Evolutionary conservation across 768 basidiomycete genomes (phyloP), one percentile per base, ranked within the genome.

Genomic region (Peribolospora baueri): DNA sequence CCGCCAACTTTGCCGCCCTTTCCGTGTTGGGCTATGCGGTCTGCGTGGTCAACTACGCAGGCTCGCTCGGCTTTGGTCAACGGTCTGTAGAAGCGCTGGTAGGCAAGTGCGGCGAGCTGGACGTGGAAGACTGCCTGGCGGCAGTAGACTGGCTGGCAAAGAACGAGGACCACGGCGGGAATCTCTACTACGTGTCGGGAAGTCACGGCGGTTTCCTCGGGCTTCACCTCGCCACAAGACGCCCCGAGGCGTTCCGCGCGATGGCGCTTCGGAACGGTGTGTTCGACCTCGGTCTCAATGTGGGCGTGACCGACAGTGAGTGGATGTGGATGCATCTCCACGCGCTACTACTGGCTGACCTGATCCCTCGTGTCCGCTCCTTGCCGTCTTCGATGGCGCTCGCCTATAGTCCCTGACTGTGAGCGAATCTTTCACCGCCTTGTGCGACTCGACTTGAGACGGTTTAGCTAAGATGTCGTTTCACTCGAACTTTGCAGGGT

Each of bases 201-300:
- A 79, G 76, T 49, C 82, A 84, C 57, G 80, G 80, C 0, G 81
- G 81, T 2, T 36, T 54, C 6, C 42, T 54, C 45, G n/a, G 25
- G 14, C 57, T 40, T 5, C 60, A 62, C 46, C 46, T 83, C 8
- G 75, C 80, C 13, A 77, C 77, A 1, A 75, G 75, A 56, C 73
- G 72, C 60, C 80, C 81, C 0, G 70, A 73, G 13, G 64, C 75
- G 43, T 82, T 79, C 63, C 73, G 71, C 8, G 80, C 78, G 0
- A 76, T 76, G 0, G 73, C 75, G 37, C 62, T 81, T 50, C 74
- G 78, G 46, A 84, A 83, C 61, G 80, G 81, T 0, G 82, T 82
- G 54, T 77, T 76, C 46, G 76, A 76, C 3, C 70, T 69, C 0
- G 77, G 77, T 8, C 76, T 78, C 49, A 65, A 77, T 39, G 43